Base-by-base conservation (phyloP, 192 early-diverging fungal species). In the Coemansia sp. region DNA sequence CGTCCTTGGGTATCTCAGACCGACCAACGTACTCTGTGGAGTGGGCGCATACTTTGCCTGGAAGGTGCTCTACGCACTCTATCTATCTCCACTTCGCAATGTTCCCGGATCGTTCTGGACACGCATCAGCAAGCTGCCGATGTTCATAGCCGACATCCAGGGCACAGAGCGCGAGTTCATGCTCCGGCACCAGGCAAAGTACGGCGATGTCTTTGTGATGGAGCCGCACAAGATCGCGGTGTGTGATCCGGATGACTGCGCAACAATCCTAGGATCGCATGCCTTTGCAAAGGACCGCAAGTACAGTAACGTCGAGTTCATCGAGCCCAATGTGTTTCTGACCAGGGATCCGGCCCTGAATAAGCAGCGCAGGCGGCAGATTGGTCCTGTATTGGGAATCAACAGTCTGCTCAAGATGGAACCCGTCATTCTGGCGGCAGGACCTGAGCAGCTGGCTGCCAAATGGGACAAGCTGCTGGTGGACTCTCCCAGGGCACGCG, bases 161-260 rank as follows among this genome's bases (percentile, higher is more conserved):
- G 74, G 74, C 52, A 67, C 34, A 20, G 74, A 64, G 38, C 70
- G 50, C 13, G 76, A 73, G n/a, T 73, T 67, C 40, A 68, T 79
- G 64, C 44, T 48, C 19, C 6, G 50, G 22, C 59, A 73, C 50
- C 55, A 45, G n/a, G 34, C 53, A 52, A 73, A 70, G 50, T 79
- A 79, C 55, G 76, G 76, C 53, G 62, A 54, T 37, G 23, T 79
- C 6, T 79, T 69, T 56, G 63, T 73, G 0, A 66, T 79, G 65
- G 71, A 65, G 44, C 70, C 70, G 0, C 5, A 52, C 0, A 79
- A 69, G 44, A 58, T 79, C 4, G 62, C 55, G 0, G 55, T 72
- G 1, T 72, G 76, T 57, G 71, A 72, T 36, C 64, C 58, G 0
- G 59, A 63, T 41, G 67, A 74, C n/a, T 67, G 64, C 41, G 50